phyloP scores from a whole-genome alignment of 1,139 yeast genomes.

The Groenewaldozyma auringiensis region DNA sequence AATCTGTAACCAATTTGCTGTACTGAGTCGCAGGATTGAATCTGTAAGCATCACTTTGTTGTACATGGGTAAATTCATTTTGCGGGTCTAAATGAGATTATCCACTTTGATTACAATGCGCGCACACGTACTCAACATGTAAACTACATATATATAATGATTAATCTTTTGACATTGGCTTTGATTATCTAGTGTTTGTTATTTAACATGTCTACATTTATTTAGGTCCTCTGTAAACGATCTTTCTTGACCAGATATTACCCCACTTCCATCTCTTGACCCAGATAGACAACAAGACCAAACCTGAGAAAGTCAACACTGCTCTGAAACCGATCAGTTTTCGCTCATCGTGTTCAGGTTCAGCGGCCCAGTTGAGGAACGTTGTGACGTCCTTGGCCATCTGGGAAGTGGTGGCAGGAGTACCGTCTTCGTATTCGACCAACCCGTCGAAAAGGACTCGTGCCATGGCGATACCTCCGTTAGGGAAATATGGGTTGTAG shows the following conservation, averaged over 20 bases:
- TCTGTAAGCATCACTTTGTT: no score
- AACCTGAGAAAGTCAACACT: conserved; percentile 64
- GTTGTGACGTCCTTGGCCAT: conserved; percentile 98
- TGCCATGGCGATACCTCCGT: conserved; percentile 99
- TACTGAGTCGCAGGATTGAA: no score
- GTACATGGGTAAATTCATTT: no score
- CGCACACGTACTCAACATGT: no score
- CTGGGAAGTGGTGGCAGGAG: conserved; percentile 97
- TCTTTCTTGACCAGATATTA: conserved; percentile 90
- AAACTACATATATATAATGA: no score
- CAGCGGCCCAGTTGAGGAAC: conserved; percentile 97
- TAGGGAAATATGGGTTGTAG: conserved; percentile 99
- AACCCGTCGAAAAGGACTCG: conserved; percentile 94
- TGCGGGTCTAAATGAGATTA: no score
- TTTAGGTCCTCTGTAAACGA: conserved; percentile 81
- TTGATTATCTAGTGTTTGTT: neutral
- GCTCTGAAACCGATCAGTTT: conserved; percentile 97
- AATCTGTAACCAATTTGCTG: no score
- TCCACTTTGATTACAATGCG: no score
- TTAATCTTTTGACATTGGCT: no score
- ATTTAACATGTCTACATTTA: neutral
- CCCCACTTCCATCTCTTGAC: conserved; percentile 99
- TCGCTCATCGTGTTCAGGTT: conserved; percentile 98
- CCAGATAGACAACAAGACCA: conserved; percentile 80
- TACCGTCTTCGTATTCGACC: conserved; percentile 98